Percentiles rank a stretch among this genome's conserved stretches.
These are phyloP conservation scores for Coemansia umbellata DNA, from an alignment of 192 early-diverging fungal genomes.

Conservation along the genomic window DNA sequence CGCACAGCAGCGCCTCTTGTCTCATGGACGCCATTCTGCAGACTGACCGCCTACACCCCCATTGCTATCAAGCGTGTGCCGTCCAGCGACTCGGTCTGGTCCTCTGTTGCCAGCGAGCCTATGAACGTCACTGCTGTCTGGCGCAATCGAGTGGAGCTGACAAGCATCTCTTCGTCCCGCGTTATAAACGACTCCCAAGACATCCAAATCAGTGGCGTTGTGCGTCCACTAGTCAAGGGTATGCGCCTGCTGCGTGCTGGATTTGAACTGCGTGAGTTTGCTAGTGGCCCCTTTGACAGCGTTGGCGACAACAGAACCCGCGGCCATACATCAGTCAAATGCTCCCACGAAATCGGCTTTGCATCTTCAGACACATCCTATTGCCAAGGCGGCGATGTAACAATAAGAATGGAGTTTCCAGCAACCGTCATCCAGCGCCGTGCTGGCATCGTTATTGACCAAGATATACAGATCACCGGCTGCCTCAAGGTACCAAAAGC, in stretches of 20 bases:
- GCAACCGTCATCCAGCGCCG: slow-evolving; percentile 6
- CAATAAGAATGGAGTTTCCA: slow-evolving; percentile 17
- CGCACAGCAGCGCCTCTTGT: slow-evolving; percentile 10
- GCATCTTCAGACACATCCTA: not conserved
- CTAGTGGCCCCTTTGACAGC: slow-evolving; percentile 24
- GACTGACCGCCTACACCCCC: slow-evolving; percentile 8
- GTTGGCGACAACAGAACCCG: not conserved
- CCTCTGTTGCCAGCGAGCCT: slow-evolving; percentile 25
- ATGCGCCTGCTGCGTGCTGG: slow-evolving; percentile 37
- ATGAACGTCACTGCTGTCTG: slow-evolving; percentile 31
- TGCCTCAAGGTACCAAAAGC: slow-evolving; percentile 18
- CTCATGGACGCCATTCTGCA: slow-evolving; percentile 18
- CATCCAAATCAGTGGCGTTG: slow-evolving; percentile 16
- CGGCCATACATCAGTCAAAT: slow-evolving; percentile 8
- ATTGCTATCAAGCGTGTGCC: slow-evolving; percentile 38
- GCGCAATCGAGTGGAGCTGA: slow-evolving; percentile 39
- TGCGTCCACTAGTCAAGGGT: slow-evolving; percentile 41
- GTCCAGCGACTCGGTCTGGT: slow-evolving; percentile 28
- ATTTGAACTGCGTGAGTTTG: slow-evolving; percentile 40
- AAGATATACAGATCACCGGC: slow-evolving; percentile 35
- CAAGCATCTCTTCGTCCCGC: slow-evolving; percentile 26
- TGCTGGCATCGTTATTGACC: slow-evolving; percentile 34
- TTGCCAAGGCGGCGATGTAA: not conserved
- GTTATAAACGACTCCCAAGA: slow-evolving; percentile 25
- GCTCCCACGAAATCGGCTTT: slow-evolving; percentile 19